Percentiles rank a stretch among this genome's conserved stretches.
These are phyloP conservation scores for Dothideomycetes sp. DNA, from an alignment of 2,329 filamentous ascomycete genomes.

Conservation along the genomic window DNA sequence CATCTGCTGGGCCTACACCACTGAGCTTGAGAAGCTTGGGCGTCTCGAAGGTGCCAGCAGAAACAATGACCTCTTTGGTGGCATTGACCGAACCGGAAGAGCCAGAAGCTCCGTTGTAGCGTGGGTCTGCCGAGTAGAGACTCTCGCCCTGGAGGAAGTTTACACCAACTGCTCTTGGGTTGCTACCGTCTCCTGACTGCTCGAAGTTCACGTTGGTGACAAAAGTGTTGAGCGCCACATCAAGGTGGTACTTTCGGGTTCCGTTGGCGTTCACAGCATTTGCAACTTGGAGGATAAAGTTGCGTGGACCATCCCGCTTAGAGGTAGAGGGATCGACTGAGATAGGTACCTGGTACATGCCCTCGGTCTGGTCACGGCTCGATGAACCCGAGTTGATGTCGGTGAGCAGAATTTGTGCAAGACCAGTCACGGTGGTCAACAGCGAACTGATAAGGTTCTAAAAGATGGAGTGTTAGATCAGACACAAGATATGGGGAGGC, in stretches of 20 bases:
- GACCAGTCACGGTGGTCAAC: conserved; percentile 30
- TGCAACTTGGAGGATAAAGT: conserved; percentile 42
- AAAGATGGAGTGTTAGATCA: no score
- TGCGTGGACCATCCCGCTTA: conserved; percentile 43
- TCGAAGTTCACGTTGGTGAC: conserved; percentile 58
- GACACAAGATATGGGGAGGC: no score
- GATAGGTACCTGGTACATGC: conserved; percentile 49
- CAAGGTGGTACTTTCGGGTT: conserved; percentile 43
- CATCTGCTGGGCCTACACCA: conserved; percentile 47
- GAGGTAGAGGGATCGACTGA: conserved; percentile 31
- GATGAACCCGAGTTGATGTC: conserved; percentile 30
- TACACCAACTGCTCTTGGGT: conserved; percentile 34
- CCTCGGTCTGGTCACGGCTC: conserved; percentile 34
- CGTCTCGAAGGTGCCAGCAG: conserved; percentile 49
- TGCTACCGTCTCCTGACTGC: conserved; percentile 47
- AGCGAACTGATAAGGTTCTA: conserved; percentile 22
- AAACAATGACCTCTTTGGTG: conserved; percentile 34
- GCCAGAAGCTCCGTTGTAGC: conserved; percentile 21
- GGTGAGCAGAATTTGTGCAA: conserved; percentile 34
- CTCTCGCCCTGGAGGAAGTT: conserved; percentile 30
- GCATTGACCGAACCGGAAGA: conserved; percentile 30
- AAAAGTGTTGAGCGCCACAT: conserved; percentile 48
- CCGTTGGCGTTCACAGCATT: conserved; percentile 40
- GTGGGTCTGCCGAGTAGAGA: conserved; percentile 29
- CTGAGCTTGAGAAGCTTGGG: conserved; percentile 55